phyloP scores from a whole-genome alignment of 345 rosid species.

The Eutrema japonicum region DNA sequence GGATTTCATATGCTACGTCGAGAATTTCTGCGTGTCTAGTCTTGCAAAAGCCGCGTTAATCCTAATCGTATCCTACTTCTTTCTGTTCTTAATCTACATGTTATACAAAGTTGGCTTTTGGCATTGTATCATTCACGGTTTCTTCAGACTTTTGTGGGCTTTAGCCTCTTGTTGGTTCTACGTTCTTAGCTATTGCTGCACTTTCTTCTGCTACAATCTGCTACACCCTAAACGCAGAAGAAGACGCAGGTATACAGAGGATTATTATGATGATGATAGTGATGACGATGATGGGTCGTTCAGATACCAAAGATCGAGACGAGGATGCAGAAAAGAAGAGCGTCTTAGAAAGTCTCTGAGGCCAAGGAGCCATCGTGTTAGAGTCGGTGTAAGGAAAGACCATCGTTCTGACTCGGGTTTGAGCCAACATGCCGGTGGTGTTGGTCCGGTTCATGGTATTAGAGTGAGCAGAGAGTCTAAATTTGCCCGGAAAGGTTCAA shows the following conservation, averaged over 20 bases:
- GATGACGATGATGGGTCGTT: conserved; percentile 30
- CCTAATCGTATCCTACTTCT: conserved; percentile 43
- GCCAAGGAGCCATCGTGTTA: conserved; percentile 51
- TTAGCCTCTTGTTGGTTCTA: conserved; percentile 53
- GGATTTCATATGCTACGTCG: conserved; percentile 61
- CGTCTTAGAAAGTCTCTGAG: conserved; percentile 53
- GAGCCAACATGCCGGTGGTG: conserved; percentile 29
- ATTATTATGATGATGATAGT: conserved; percentile 6
- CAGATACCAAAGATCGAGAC: conserved; percentile 5
- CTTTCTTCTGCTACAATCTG: conserved; percentile 46
- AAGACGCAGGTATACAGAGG: conserved; percentile 4
- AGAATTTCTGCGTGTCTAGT: conserved; percentile 60
- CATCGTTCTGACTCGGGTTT: conserved; percentile 29
- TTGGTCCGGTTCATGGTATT: conserved; percentile 40
- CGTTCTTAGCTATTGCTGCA: conserved; percentile 43
- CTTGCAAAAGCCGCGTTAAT: conserved; percentile 52
- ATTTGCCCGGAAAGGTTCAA: conserved; percentile 49
- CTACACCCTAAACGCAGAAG: conserved; percentile 39
- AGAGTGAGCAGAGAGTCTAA: conserved; percentile 51
- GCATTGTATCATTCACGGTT: conserved; percentile 52
- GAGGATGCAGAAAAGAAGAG: conserved; percentile 40
- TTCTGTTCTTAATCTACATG: conserved; percentile 56
- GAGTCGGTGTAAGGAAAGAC: conserved; percentile 45
- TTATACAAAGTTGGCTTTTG: conserved; percentile 52
- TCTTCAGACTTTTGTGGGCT: conserved; percentile 50